phyloP scores from a whole-genome alignment of 2,329 filamentous ascomycete genomes.

The Sporothrix variecibatus region DNA sequence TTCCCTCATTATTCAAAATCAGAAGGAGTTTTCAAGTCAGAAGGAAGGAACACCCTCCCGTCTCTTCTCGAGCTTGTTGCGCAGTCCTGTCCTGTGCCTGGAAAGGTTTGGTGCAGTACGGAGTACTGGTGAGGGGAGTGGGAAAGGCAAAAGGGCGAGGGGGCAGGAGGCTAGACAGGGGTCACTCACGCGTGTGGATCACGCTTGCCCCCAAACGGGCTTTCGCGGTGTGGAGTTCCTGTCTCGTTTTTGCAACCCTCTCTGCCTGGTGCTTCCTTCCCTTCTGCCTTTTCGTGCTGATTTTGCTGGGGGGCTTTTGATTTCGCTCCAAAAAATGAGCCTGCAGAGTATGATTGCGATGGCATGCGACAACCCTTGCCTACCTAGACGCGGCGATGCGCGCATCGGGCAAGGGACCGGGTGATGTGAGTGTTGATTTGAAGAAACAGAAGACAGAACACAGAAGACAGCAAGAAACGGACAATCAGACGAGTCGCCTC shows the following conservation, averaged over 20 bases:
- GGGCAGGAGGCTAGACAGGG: constrained; percentile 16
- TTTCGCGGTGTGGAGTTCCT: not conserved
- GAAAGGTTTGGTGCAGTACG: not conserved
- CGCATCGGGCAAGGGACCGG: not conserved
- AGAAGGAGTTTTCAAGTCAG: not conserved
- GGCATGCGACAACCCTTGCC: constrained; percentile 11
- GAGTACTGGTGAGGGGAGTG: constrained; percentile 8
- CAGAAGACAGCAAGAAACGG: not conserved
- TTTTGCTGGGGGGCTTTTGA: not conserved
- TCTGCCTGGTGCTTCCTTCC: not conserved
- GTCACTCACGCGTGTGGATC: constrained; percentile 7
- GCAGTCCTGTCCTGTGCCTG: constrained; percentile 3
- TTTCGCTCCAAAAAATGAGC: not conserved
- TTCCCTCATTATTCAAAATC: not conserved
- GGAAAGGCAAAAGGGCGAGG: not conserved
- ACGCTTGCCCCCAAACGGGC: constrained; percentile 6
- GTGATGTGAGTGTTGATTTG: no score
- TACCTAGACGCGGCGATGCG: not conserved
- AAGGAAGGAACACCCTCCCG: not conserved
- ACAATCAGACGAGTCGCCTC: not conserved
- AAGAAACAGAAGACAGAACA: not conserved
- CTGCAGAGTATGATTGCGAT: constrained; percentile 7
- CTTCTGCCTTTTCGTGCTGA: not conserved
- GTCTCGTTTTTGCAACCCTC: not conserved
- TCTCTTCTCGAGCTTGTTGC: not conserved